Evolutionary conservation across 2,329 filamentous ascomycete genomes (phyloP).

Genomic region (Neofusicoccum cordaticola): DNA sequence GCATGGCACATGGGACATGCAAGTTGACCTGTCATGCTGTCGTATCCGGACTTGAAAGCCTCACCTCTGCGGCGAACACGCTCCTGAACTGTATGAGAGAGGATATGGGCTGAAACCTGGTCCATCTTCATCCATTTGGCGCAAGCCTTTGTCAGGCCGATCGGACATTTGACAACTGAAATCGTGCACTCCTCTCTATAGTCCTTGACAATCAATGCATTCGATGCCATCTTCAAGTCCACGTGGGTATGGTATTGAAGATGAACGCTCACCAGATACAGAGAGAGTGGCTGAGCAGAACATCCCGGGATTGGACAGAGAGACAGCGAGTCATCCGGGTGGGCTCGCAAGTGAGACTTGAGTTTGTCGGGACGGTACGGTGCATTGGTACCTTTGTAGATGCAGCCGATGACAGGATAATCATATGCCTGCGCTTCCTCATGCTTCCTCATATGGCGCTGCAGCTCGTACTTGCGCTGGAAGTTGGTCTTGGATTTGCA

Average conservation of each 20-base stretch:
- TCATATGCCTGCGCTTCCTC: not conserved
- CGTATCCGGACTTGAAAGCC: not conserved
- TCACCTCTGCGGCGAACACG: not conserved
- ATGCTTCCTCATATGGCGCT: constrained; percentile 24
- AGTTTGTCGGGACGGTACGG: constrained; percentile 18
- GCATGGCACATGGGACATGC: not conserved
- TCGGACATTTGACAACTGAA: not conserved
- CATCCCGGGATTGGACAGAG: not conserved
- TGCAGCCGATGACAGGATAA: constrained; percentile 19
- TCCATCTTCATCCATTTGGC: not conserved
- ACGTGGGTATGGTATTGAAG: not conserved
- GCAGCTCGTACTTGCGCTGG: constrained; percentile 24
- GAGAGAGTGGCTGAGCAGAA: not conserved
- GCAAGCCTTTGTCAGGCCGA: not conserved
- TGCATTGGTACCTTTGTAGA: not conserved
- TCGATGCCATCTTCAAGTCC: not conserved
- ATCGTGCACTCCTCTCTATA: not conserved
- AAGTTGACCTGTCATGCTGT: not conserved
- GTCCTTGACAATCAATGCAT: not conserved
- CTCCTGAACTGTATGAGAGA: not conserved
- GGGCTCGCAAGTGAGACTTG: constrained; percentile 10
- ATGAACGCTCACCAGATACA: not conserved
- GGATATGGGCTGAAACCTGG: not conserved
- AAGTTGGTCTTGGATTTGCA: constrained; percentile 22
- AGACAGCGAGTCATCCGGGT: constrained; percentile 7